phyloP scores from a whole-genome alignment of 164 flowering plant species.

The Amborella trichopoda region DNA sequence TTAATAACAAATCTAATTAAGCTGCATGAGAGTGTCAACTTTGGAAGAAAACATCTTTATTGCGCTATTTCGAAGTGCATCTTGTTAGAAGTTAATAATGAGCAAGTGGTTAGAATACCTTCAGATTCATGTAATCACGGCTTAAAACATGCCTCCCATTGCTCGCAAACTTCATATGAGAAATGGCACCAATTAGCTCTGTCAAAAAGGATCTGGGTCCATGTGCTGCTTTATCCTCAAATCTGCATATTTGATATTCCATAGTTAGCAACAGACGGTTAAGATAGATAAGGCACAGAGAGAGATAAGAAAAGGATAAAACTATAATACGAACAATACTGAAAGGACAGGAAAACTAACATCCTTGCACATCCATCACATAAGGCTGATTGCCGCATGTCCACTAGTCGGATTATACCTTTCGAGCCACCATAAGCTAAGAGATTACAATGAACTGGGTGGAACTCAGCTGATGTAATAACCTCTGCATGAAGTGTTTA shows the following conservation, averaged over 20 bases:
- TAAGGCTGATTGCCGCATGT: constrained; percentile 80
- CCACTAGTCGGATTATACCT: constrained; percentile 72
- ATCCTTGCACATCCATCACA: constrained; percentile 59
- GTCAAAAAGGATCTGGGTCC: constrained; percentile 62
- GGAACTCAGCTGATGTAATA: constrained; percentile 80
- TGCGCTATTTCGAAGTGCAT: too few relatives aligned
- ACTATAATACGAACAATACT: too few relatives aligned
- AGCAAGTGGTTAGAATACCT: constrained; percentile 29
- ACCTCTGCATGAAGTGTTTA: constrained; percentile 43
- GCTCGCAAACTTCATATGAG: constrained; percentile 59
- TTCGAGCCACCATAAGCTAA: constrained; percentile 78
- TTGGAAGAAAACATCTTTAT: too few relatives aligned
- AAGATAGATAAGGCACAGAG: too few relatives aligned
- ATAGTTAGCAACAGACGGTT: constrained; percentile 5
- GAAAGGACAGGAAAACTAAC: constrained; percentile 25
- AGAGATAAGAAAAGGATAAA: too few relatives aligned
- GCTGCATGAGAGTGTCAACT: too few relatives aligned
- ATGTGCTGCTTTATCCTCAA: constrained; percentile 38
- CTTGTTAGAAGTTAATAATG: too few relatives aligned
- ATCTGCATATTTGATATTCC: constrained; percentile 28
- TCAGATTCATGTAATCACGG: constrained; percentile 80
- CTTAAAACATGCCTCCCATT: constrained; percentile 66
- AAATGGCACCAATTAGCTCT: constrained; percentile 62
- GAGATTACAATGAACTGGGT: constrained; percentile 70
- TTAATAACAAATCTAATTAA: too few relatives aligned